These are phyloP conservation scores for Leishmania major DNA, from an alignment of 208 protist genomes.

Conservation along the genomic window DNA sequence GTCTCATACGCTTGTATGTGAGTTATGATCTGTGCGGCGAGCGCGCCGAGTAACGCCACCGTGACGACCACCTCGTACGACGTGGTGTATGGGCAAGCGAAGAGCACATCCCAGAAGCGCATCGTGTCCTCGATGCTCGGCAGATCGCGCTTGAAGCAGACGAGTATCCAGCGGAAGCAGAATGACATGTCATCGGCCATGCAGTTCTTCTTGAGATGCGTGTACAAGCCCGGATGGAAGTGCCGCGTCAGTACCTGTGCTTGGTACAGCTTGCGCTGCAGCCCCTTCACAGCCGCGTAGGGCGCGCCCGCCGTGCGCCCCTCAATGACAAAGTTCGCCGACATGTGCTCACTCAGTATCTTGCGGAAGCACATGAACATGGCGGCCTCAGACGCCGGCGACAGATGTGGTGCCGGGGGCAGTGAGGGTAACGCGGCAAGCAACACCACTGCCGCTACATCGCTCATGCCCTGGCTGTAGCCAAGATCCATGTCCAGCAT, in stretches of 20 bases:
- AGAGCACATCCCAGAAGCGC: conserved; percentile 89
- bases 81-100: conserved; percentile 61
- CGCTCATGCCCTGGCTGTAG: conserved; percentile 93
- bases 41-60: conserved; percentile 51
- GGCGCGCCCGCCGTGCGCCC: conserved; percentile 22
- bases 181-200: conserved; percentile 79
- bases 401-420: neutral
- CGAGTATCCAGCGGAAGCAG: conserved; percentile 89
- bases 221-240: conserved; percentile 67
- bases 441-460: conserved; percentile 69
- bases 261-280: conserved; percentile 52
- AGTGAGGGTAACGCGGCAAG: conserved; percentile 50
- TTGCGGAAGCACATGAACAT: conserved; percentile 32
- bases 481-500: conserved; percentile 93
- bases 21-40: conserved; percentile 56
- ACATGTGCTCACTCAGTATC: conserved; percentile 57
- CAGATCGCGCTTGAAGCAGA: conserved; percentile 89
- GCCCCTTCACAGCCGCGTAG: conserved; percentile 30
- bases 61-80: conserved; percentile 79
- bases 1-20: conserved; percentile 54
- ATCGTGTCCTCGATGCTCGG: conserved; percentile 51
- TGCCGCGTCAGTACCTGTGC: conserved; percentile 53
- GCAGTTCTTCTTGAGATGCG: conserved; percentile 46
- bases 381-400: conserved; percentile 17
- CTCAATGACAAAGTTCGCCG: conserved; percentile 64